A percentile compares a stretch with the other conserved stretches of the same genome.
Evolutionary conservation across 441 rosid species (phyloP).

Genomic region (Raphanus hybrid): DNA sequence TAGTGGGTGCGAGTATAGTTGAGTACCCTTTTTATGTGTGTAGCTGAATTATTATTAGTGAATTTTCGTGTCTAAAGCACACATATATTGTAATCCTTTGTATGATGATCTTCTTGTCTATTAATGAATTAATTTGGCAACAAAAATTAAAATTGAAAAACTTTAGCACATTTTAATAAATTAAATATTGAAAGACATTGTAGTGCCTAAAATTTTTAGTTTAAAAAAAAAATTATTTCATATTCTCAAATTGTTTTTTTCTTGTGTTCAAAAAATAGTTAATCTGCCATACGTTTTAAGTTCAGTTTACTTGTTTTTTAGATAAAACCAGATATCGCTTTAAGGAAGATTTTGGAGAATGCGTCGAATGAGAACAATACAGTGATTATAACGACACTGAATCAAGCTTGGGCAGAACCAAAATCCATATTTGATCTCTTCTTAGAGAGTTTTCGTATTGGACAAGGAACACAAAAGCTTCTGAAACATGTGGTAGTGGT

Average conservation of each 20-base stretch:
- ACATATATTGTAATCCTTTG: background rate
- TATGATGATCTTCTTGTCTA: background rate
- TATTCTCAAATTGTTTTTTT: too few relatives aligned
- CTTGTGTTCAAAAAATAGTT: too few relatives aligned
- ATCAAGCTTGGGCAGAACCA: too few relatives aligned
- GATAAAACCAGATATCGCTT: slow-evolving; percentile 23
- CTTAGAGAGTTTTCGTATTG: slow-evolving; percentile 51
- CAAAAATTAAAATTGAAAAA: background rate
- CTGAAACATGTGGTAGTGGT: slow-evolving; percentile 49
- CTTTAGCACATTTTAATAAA: background rate
- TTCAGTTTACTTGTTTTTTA: slow-evolving; percentile 29
- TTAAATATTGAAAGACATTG: background rate
- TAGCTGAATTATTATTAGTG: background rate
- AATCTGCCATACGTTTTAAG: too few relatives aligned
- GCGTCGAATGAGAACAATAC: slow-evolving; percentile 37
- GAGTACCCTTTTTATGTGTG: background rate
- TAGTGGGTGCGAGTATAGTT: background rate
- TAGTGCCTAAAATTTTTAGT: background rate
- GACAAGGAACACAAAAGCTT: slow-evolving; percentile 47
- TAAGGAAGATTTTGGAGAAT: slow-evolving; percentile 28
- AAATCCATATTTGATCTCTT: slow-evolving; percentile 51
- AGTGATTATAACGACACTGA: too few relatives aligned
- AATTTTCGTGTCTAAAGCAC: background rate
- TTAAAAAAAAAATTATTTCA: too few relatives aligned
- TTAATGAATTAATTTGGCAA: background rate